Evolutionary conservation across 163 green algal genomes (phyloP), one percentile per base, ranked within the genome.

Genomic region (Smithsoniella earleae): DNA sequence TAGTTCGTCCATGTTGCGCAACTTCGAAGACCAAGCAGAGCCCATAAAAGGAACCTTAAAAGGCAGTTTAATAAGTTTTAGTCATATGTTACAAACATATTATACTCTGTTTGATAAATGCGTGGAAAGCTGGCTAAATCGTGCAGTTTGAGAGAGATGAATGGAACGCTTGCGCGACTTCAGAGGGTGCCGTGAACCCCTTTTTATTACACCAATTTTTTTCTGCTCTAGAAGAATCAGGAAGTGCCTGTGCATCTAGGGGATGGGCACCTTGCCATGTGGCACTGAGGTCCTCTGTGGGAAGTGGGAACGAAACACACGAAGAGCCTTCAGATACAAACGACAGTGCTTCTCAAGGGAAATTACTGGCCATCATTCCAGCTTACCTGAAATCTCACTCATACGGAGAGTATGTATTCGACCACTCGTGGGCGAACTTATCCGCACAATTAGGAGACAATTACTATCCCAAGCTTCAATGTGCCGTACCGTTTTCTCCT

Each of bases 401-500:
- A 2, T 75, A 79, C 8, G 81, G 83, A 0, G 89, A 95, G 76
- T 95, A 95, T 64, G 89, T 95, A 18, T 95, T 95, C 78, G 89
- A 95, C 75, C 73, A 80, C 45, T 78, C 64, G 28, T 95, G 89
- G 89, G 87, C 86, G 1, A 74, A 85, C n/a, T 72, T 75, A 10
- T 49, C 10, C 13, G 40, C 40, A 49, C 40, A 49, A 13, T 33
- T 66, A 2, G 81, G 74, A 18, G 31, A 25, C 46, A 72, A 46
- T 31, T 91, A 91, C 77, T 91, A 91, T 66, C 89, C 89, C 27
- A 94, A 94, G 80, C 80, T 95, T 34, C 89, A 95, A 80, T 79
- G 40, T 10, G 90, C 82, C 43, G 87, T 95, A 30, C 90, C 90
- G 6, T 95, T 96, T 81, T 89, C 88, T 0, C 90, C 90, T 8